Evolutionary conservation across 1,284 basidiomycete species (phyloP), one percentile per base, ranked within the genome.

Genomic region (Sanguinoderma infundibulare): DNA sequence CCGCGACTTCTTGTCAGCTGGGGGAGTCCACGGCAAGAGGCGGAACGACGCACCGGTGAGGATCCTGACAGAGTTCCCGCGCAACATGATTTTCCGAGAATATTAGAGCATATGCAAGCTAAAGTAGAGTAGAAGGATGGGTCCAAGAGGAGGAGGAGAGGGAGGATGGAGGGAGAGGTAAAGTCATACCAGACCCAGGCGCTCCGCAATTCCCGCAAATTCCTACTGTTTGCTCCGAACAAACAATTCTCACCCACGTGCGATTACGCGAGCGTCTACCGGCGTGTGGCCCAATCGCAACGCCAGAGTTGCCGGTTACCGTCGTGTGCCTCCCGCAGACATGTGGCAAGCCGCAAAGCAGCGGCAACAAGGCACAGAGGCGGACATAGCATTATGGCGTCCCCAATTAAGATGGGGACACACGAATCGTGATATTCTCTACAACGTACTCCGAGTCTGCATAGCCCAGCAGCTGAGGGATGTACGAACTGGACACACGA

Each of bases 361-460:
- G 38, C 38, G n/a, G n/a, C n/a, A n/a, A n/a, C n/a, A n/a, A n/a
- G n/a, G n/a, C n/a, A n/a, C n/a, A n/a, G n/a, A n/a, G n/a, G n/a
- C n/a, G n/a, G n/a, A n/a, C n/a, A n/a, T n/a, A n/a, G n/a, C n/a
- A n/a, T n/a, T n/a, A n/a, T n/a, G n/a, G n/a, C n/a, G n/a, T n/a
- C 50, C 57, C 39, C 55, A 24, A 39, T 56, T 60, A 66, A 53
- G 60, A 61, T n/a, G 77, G 74, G 10, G 73, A 71, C 46, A 77
- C 68, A 59, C 87, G 81, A 62, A 93, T 89, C 2, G 91, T 93
- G 68, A 97, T 90, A 69, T 94, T 93, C 71, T 98, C 97, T 4
- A 98, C 96, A 38, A 98, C 94, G 77, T 98, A 95, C 72, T 98
- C 96, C 36, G 94, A 94, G 73, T 98, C 97, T 20, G 92, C 93